Conservation (phyloP, 148 eudicot species). For the Silene conica region DNA sequence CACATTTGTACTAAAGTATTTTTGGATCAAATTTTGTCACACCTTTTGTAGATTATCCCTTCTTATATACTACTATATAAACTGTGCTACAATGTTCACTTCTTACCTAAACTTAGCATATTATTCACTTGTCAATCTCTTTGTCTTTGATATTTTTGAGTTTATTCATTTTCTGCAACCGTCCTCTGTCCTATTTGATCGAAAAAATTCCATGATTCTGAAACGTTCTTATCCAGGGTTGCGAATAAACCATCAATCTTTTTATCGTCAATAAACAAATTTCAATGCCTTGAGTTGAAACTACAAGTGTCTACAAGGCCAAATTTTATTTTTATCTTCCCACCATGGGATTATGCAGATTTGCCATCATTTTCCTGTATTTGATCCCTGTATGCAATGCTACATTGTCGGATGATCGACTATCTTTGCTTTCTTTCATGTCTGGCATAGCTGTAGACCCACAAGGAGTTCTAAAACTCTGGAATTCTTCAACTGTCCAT, state of each 20-base stretch:
- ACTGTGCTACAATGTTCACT: conserved; percentile 8
- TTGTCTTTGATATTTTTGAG: neutral
- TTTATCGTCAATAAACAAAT: conserved; percentile 2
- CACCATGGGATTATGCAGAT: conserved; percentile 37
- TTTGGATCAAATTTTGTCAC: neutral
- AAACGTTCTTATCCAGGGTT: no score
- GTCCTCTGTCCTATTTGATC: neutral
- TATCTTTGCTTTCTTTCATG: conserved; percentile 52
- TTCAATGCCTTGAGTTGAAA: conserved; percentile 3
- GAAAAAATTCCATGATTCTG: no score
- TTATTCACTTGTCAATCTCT: neutral
- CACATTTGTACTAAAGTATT: conserved; percentile 14
- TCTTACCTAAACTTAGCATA: neutral
- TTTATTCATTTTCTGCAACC: neutral
- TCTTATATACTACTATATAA: conserved; percentile 14
- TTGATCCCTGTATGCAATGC: conserved; percentile 29
- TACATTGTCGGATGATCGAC: conserved; percentile 37
- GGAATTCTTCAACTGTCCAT: conserved; percentile 47
- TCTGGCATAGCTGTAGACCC: conserved; percentile 48
- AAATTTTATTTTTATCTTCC: neutral
- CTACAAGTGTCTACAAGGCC: neutral
- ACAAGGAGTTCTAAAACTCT: conserved; percentile 35
- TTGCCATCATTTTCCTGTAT: conserved; percentile 30
- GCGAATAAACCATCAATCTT: neutral
- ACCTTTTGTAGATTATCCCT: neutral